Conservation (phyloP, 129 eudicot genomes). For the Centaurea solstitialis region DNA sequence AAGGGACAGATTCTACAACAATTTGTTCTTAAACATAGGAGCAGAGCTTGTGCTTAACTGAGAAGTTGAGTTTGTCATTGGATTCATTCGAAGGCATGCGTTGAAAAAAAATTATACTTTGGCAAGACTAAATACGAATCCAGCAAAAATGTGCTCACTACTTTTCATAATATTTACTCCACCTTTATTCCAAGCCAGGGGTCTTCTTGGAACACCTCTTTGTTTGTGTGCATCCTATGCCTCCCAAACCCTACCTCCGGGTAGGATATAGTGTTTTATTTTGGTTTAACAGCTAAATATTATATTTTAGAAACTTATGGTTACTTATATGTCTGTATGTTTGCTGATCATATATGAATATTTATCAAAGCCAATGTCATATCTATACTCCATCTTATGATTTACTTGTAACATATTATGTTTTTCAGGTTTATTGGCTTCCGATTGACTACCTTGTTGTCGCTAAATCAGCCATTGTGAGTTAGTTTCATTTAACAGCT, state of each 20-base stretch:
- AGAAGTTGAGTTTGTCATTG: background rate
- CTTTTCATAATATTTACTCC: background rate
- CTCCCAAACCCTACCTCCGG: background rate
- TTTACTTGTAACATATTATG: background rate
- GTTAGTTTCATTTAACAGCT: conserved; percentile 29
- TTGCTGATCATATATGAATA: conserved; percentile 8
- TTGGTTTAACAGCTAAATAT: background rate
- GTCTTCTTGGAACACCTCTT: background rate
- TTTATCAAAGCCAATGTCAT: background rate
- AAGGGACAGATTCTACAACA: background rate
- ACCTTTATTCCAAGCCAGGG: background rate
- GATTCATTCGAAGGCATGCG: background rate
- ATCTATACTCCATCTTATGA: conserved; percentile 4
- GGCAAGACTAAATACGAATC: background rate
- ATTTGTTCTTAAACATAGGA: background rate
- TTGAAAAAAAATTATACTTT: too few species aligned
- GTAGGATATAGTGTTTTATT: background rate
- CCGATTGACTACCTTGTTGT: conserved; percentile 76
- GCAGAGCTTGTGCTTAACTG: background rate
- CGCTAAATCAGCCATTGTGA: conserved; percentile 87
- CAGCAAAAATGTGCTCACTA: background rate
- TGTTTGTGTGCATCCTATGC: background rate
- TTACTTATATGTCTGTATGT: background rate
- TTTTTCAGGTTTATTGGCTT: conserved; percentile 87
- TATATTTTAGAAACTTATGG: background rate